Conservation (phyloP, 1,139 yeast genomes). For the Tardiomyces depauwii region DNA sequence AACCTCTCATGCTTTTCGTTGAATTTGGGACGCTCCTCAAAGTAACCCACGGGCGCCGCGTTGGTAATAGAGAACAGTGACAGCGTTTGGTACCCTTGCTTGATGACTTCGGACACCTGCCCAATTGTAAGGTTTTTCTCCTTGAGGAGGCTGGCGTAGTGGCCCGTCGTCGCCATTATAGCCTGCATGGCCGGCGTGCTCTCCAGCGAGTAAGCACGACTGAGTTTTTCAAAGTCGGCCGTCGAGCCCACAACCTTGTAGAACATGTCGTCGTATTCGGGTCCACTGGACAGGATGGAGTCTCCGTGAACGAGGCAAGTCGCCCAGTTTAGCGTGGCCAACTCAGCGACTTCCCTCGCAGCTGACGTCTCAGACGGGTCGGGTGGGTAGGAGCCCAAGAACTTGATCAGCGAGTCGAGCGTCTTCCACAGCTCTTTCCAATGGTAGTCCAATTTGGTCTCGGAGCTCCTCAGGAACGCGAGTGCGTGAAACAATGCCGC, state of each 20-base stretch:
- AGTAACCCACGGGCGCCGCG: background rate
- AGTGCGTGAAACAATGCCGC: conserved; percentile 18
- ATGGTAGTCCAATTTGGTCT: conserved; percentile 19
- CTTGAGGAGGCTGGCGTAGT: conserved; percentile 14
- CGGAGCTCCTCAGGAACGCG: conserved; percentile 13
- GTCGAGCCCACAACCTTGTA: conserved; percentile 22
- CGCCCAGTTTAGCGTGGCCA: conserved; percentile 18
- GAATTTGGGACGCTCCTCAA: conserved; percentile 13
- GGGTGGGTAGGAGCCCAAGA: conserved; percentile 15
- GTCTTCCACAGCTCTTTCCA: conserved; percentile 31
- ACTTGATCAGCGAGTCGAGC: conserved; percentile 19
- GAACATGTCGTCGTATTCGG: conserved; percentile 25
- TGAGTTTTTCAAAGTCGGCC: conserved; percentile 13
- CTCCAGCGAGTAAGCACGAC: conserved; percentile 8
- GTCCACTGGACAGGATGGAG: conserved; percentile 18
- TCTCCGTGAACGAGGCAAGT: conserved; percentile 25
- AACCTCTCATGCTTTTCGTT: conserved; percentile 18
- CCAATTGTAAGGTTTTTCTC: conserved; percentile 5
- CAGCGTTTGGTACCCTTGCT: conserved; percentile 19
- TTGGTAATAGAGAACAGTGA: conserved; percentile 8
- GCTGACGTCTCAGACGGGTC: conserved; percentile 1
- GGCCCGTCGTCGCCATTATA: conserved; percentile 16
- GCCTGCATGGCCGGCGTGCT: conserved; percentile 13
- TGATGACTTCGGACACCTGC: conserved; percentile 16
- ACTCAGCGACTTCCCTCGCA: conserved; percentile 14